A percentile compares a stretch with the other conserved stretches of the same genome.
phyloP scores from a whole-genome alignment of 2,329 filamentous ascomycete species.

The Stenocarpella maydis region DNA sequence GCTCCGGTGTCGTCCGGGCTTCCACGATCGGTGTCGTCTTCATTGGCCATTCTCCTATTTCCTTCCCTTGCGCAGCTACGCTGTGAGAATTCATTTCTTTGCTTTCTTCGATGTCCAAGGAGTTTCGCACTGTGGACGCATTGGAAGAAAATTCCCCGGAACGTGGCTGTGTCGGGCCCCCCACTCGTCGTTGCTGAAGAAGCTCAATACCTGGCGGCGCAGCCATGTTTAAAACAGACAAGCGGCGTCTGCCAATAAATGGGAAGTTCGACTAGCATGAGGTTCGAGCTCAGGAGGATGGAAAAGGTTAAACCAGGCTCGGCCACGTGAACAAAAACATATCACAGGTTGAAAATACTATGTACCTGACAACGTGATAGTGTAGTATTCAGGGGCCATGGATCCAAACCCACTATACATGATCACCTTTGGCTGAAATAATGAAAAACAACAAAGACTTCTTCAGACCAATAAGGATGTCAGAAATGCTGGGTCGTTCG shows the following conservation, averaged over 20 bases:
- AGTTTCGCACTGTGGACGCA: background rate
- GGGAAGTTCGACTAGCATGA: background rate
- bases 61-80: background rate
- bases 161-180: background rate
- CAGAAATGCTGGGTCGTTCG: background rate
- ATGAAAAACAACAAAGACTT: background rate
- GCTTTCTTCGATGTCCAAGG: conserved; percentile 1
- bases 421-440: conserved; percentile 16
- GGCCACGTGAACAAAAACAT: background rate
- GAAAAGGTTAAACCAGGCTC: background rate
- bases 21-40: background rate
- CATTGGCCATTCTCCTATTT: background rate
- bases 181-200: conserved; percentile 4
- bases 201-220: conserved; percentile 23
- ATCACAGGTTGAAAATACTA: conserved; percentile 1
- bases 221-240: conserved; percentile 19
- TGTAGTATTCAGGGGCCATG: background rate
- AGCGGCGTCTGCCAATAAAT: conserved; percentile 5
- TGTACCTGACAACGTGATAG: background rate
- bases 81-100: background rate
- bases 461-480: background rate
- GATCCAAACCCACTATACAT: background rate
- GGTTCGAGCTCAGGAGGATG: background rate
- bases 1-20: background rate
- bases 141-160: background rate